Conservation (phyloP, 306 rosid species). For the Prinsepia uniflora region DNA sequence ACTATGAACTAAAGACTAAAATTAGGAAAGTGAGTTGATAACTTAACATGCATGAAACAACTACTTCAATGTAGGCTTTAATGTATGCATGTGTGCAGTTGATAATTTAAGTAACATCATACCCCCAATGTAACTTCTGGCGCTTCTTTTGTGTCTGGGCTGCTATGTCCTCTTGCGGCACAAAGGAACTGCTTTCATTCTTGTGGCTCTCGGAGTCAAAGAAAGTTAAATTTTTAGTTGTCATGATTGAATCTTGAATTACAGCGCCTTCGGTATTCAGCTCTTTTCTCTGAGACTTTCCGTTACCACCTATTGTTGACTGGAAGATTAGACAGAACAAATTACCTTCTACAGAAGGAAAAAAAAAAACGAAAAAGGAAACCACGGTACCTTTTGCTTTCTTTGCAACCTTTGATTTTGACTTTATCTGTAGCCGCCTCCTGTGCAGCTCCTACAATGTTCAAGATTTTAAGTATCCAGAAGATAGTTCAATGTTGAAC, state of each 20-base stretch:
- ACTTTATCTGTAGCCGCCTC: slow-evolving; percentile 64
- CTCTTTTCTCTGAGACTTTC: slow-evolving; percentile 26
- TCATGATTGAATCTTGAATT: slow-evolving; percentile 29
- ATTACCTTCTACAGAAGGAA: neutral
- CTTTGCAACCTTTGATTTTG: slow-evolving; percentile 49
- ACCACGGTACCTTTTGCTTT: slow-evolving; percentile 45
- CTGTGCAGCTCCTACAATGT: slow-evolving; percentile 57
- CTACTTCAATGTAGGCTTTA: neutral
- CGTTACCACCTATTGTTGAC: slow-evolving; percentile 25
- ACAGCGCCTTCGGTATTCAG: slow-evolving; percentile 14
- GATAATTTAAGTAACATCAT: slow-evolving; percentile 2
- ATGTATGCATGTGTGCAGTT: neutral
- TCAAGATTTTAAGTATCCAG: neutral
- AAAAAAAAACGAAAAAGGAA: neutral
- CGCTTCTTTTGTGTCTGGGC: slow-evolving; percentile 38
- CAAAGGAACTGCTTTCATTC: slow-evolving; percentile 16
- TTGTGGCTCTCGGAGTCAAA: slow-evolving; percentile 22
- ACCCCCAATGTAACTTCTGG: slow-evolving; percentile 81
- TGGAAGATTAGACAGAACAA: neutral
- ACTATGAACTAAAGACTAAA: neutral
- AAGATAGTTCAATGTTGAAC: neutral
- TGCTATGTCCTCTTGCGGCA: slow-evolving; percentile 20
- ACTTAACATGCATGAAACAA: neutral
- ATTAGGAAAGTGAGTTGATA: too few species aligned
- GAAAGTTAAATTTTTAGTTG: slow-evolving; percentile 24